Percentiles rank a stretch among this genome's conserved stretches.
Conservation (phyloP, 2,329 filamentous ascomycete species). For the Shiraia sp. region DNA sequence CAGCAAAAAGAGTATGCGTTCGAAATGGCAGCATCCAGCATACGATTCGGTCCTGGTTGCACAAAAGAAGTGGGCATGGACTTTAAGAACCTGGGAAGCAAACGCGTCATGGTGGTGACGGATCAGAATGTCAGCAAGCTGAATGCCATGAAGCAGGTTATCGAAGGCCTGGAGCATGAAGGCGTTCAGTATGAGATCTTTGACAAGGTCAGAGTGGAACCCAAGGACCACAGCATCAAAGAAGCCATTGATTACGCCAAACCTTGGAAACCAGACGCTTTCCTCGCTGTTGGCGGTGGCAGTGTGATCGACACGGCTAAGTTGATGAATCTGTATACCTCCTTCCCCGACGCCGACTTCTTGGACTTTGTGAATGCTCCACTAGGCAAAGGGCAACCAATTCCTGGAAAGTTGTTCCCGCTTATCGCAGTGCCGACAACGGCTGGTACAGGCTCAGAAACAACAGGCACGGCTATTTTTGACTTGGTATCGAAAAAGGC, state of each 20-base stretch:
- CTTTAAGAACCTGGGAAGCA: conserved; percentile 84
- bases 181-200: conserved; percentile 82
- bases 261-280: conserved; percentile 80
- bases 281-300: conserved; percentile 87
- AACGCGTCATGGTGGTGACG: conserved; percentile 89
- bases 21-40: conserved; percentile 95
- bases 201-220: conserved; percentile 80
- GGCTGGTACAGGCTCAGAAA: conserved; percentile 87
- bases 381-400: conserved; percentile 78
- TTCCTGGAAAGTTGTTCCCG: conserved; percentile 71
- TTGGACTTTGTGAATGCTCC: conserved; percentile 98
- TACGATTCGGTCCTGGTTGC: conserved; percentile 89
- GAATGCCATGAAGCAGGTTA: conserved; percentile 86
- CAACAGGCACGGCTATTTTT: conserved; percentile 97
- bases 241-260: conserved; percentile 88
- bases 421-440: conserved; percentile 85
- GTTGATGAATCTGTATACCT: conserved; percentile 95
- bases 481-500: conserved; percentile 86
- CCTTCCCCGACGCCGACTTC: conserved; percentile 90
- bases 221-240: conserved; percentile 90
- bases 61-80: conserved; percentile 99
- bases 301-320: conserved; percentile 98
- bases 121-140: conserved; percentile 80
- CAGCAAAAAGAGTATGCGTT: conserved; percentile 95
- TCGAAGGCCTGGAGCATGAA: conserved; percentile 76